phyloP scores from a whole-genome alignment of 768 basidiomycete species.

The Collybia nuda region DNA sequence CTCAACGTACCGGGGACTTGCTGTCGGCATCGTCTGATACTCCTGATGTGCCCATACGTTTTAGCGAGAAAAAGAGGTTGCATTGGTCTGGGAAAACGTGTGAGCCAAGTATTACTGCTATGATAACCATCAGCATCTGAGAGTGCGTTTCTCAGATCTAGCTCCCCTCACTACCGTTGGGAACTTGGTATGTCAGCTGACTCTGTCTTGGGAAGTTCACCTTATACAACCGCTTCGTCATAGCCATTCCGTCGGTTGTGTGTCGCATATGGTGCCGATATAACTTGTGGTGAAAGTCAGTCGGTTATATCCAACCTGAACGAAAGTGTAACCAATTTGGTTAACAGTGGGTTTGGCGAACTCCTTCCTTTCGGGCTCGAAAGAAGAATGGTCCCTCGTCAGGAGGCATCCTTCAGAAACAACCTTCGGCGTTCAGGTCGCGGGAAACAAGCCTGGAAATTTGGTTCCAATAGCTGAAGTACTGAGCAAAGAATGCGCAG shows the following conservation, averaged over 20 bases:
- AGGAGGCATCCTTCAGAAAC: conserved; percentile 84
- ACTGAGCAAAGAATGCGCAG: conserved; percentile 64
- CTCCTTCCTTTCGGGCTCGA: conserved; percentile 85
- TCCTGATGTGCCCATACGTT: conserved; percentile 70
- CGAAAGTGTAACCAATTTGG: background rate
- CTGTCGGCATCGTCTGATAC: conserved; percentile 38
- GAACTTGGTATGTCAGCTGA: conserved; percentile 63
- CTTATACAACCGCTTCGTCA: background rate
- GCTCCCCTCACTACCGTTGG: conserved; percentile 92
- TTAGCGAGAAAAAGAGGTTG: conserved; percentile 83
- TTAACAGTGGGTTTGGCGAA: conserved; percentile 84
- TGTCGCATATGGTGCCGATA: conserved; percentile 84
- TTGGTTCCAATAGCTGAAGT: conserved; percentile 84
- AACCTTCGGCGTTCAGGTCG: conserved; percentile 90
- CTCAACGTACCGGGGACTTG: conserved; percentile 34
- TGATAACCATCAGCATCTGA: background rate
- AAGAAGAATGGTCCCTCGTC: conserved; percentile 94
- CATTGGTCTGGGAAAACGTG: conserved; percentile 88
- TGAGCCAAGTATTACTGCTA: conserved; percentile 29
- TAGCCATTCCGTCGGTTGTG: conserved; percentile 94
- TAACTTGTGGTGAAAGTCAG: conserved; percentile 92
- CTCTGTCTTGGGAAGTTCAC: too few relatives aligned
- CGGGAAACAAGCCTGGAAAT: conserved; percentile 80
- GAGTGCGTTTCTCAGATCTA: conserved; percentile 24
- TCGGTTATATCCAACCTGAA: background rate